Base-by-base conservation (phyloP, 805 yeast genomes). In the Candida tallmaniae region DNA sequence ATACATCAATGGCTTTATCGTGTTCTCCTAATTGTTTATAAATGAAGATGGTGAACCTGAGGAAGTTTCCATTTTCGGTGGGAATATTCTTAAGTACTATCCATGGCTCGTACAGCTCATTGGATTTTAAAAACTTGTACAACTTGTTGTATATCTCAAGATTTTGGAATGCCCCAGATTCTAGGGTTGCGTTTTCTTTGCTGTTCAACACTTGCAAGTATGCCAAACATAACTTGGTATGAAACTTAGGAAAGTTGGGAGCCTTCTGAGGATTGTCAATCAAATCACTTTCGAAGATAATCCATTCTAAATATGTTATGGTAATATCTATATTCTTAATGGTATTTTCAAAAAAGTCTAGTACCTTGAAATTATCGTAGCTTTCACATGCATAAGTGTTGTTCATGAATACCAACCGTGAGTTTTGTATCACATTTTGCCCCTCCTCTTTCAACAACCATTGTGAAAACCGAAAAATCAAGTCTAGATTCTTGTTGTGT, bases 21-120 rank as follows among this genome's bases (percentile, higher is more conserved):
- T 84, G 85, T 34, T 76, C 76, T 1, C 75, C 78, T 27, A 83
- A 48, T 39, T 75, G 70, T 29, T 70, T 70, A 35, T 82, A 65
- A 2, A 88, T 73, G 29, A 73, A 66, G 0, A 84, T 76, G 26
- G 74, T 69, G 25, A 80, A 64, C 16, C 73, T 60, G 6, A 71
- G 46, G 38, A 52, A 60, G 20, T 46, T 47, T 24, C 56, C 59
- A 21, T 58, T 54, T 18, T 55, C 50, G 3, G 57, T 48, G 1
- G 69, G 65, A 8, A 63, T 56, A 31, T 56, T 41, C 35, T 54
- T 56, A 19, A 60, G 43, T 1, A 60, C 52, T 4, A 62, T 54
- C 66, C 58, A 55, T 6, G 63, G 66, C 45, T 62, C 65, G 33
- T 62, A 71, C 5, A 46, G 36, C 2, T 51, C 41, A 1, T 62